Evolutionary conservation across 2,329 filamentous ascomycete genomes (phyloP), one percentile per base, ranked within the genome.

Genomic region (Arthrocladium fulminans): DNA sequence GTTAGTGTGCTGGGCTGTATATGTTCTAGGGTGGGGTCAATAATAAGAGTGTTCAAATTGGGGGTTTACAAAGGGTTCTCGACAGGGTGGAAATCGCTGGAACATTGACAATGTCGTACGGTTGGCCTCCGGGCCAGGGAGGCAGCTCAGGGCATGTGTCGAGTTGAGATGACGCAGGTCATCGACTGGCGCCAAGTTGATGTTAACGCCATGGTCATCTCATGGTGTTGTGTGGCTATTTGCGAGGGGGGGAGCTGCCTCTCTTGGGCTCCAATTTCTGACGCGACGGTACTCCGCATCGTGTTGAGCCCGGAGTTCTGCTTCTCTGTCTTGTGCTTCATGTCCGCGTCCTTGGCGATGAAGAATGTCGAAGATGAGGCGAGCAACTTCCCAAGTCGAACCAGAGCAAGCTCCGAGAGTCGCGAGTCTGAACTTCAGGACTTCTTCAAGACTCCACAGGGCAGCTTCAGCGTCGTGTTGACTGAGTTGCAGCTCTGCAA

Each of bases 401-500:
- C 19, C 17, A 13, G 17, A 15, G 19, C n/a, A n/a, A 5, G 38
- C 17, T 2, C 45, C 45, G 3, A 48, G 42, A 7, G 19, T 32
- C 3, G 10, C 13, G 10, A 41, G 4, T 22, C 37, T n/a, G 22
- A 48, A 48, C 12, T 15, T 19, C 20, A 41, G 19, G 2, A 48
- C 38, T 23, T 41, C 37, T 15, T 41, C 37, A 17, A 47, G 24
- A n/a, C 38, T 20, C 22, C 22, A 24, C 10, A 46, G 15, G 3
- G 43, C 35, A 8, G 12, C n/a, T 22, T 38, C n/a, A 20, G 35
- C 8, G 3, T 47, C 25, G 13, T 37, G 27, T 20, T 22, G 45
- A 1, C 37, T 17, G 12, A 24, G 15, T n/a, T n/a, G 27, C 20
- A 50, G 37, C 25, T 8, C 27, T 25, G 32, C 48, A 22, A 50